A percentile compares a stretch with the other conserved stretches of the same genome.
phyloP scores from a whole-genome alignment of 2,329 filamentous ascomycete genomes.

The Microdochium bolleyi region DNA sequence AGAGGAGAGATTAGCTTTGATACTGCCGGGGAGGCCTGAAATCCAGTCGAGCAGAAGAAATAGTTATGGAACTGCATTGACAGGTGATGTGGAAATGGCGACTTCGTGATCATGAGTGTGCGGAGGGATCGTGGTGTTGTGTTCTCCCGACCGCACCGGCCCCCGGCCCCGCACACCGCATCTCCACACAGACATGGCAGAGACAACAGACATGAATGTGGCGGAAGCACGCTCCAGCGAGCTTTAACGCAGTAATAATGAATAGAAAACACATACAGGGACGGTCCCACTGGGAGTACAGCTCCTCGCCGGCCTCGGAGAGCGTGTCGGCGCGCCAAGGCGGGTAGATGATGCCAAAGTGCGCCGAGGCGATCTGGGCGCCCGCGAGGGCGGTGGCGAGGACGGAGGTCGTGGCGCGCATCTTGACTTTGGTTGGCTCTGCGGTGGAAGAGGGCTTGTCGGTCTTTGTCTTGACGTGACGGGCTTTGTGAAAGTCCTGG shows the following conservation, averaged over 20 bases:
- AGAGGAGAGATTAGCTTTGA: neutral
- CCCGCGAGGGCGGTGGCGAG: slow-evolving; percentile 18
- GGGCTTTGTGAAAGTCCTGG: neutral
- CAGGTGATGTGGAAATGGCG: too few relatives aligned
- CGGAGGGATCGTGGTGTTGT: too few relatives aligned
- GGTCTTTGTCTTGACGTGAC: too few relatives aligned
- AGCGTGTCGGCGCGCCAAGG: slow-evolving; percentile 41
- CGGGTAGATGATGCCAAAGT: slow-evolving; percentile 40
- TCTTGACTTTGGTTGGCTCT: neutral
- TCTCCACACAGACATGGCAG: too few relatives aligned
- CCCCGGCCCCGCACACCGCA: too few relatives aligned
- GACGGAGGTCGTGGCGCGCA: slow-evolving; percentile 9
- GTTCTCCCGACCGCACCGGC: too few relatives aligned
- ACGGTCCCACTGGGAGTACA: slow-evolving; percentile 39
- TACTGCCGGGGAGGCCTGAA: neutral
- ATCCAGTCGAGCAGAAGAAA: neutral
- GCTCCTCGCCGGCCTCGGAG: slow-evolving; percentile 16
- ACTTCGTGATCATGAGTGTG: too few relatives aligned
- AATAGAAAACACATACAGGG: slow-evolving; percentile 33
- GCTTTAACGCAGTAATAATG: too few relatives aligned
- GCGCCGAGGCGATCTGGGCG: slow-evolving; percentile 30
- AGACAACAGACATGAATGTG: too few relatives aligned
- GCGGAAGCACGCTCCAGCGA: too few relatives aligned
- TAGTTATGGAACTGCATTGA: too few relatives aligned
- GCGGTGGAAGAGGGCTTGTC: neutral